These are phyloP conservation scores for Cardamine chenopodiifolia DNA, from an alignment of 345 rosid species.

Conservation along the genomic window DNA sequence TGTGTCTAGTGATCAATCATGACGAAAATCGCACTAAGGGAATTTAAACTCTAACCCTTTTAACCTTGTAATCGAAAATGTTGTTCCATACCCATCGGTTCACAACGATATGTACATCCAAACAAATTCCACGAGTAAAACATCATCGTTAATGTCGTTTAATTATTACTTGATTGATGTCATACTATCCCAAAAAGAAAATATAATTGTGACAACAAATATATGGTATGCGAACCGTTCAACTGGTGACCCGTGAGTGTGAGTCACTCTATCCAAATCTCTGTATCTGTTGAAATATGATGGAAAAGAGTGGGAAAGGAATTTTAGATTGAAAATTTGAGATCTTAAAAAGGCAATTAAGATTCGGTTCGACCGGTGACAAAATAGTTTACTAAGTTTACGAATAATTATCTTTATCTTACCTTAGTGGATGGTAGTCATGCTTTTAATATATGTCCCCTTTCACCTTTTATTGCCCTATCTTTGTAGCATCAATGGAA, in stretches of 20 bases:
- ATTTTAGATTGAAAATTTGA: background rate
- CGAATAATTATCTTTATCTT: constrained; percentile 32
- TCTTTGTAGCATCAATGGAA: constrained; percentile 39
- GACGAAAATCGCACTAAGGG: background rate
- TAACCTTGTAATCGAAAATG: background rate
- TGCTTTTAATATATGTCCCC: background rate
- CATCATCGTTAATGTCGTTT: background rate
- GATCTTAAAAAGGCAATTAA: background rate
- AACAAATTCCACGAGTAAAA: background rate
- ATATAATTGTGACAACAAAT: background rate
- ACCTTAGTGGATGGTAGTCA: constrained; percentile 29
- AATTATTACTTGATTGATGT: background rate
- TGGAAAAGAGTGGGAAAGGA: background rate
- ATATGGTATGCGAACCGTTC: background rate
- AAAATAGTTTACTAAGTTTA: constrained; percentile 9
- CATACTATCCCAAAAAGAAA: background rate
- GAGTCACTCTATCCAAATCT: background rate
- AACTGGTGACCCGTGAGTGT: no score
- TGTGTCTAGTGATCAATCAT: background rate
- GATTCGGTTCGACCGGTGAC: constrained; percentile 13
- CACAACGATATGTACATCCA: background rate
- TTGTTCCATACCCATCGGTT: background rate
- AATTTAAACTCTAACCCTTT: background rate
- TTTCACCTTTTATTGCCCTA: constrained; percentile 17
- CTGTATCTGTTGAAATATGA: background rate